A percentile compares a stretch with the other conserved stretches of the same genome.
Conservation (phyloP, 2,329 filamentous ascomycete species). For the Fusarium burgessii region DNA sequence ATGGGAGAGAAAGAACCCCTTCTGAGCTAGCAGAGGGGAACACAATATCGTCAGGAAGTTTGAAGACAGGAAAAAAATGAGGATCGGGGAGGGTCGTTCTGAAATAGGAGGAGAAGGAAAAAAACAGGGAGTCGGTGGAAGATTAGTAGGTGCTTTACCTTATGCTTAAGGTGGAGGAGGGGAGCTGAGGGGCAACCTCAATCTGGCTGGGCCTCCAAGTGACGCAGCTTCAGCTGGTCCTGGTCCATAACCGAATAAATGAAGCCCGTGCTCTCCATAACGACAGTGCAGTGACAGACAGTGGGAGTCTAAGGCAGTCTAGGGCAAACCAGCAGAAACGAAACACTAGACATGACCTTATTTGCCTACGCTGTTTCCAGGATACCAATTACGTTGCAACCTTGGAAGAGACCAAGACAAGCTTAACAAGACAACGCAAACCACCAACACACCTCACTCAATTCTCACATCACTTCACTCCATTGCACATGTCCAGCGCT, state of each 20-base stretch:
- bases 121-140: slow-evolving; percentile 31
- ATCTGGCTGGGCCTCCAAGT: slow-evolving; percentile 22
- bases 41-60: background rate
- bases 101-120: slow-evolving; percentile 16
- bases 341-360: slow-evolving; percentile 23
- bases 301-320: slow-evolving; percentile 13
- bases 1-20: slow-evolving; percentile 26
- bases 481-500: slow-evolving; percentile 23
- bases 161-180: slow-evolving; percentile 30
- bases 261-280: slow-evolving; percentile 16
- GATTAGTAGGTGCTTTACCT: slow-evolving; percentile 13
- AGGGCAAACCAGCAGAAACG: slow-evolving; percentile 35
- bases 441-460: slow-evolving; percentile 14
- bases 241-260: background rate
- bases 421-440: slow-evolving; percentile 11
- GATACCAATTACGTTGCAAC: slow-evolving; percentile 23
- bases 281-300: slow-evolving; percentile 21
- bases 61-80: slow-evolving; percentile 6
- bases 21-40: slow-evolving; percentile 38
- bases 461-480: background rate
- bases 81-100: background rate
- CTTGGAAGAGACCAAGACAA: slow-evolving; percentile 18
- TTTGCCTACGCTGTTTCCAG: slow-evolving; percentile 17
- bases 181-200: slow-evolving; percentile 44
- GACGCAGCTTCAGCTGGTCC: slow-evolving; percentile 46